Conservation (phyloP, 1,139 yeast genomes). For the Yamadazyma kanchanaburiensis region DNA sequence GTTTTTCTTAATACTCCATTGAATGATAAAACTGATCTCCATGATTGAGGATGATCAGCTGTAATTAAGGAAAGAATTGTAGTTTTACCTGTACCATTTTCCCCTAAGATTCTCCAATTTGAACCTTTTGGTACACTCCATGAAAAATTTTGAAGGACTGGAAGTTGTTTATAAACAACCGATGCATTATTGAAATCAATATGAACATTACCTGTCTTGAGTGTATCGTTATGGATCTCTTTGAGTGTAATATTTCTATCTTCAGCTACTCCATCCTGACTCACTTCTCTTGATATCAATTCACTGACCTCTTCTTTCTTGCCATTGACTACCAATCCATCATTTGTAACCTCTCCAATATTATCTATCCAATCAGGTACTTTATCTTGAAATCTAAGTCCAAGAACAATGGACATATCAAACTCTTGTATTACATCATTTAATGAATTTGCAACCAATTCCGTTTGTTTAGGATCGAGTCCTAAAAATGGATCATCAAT, state of each 20-base stretch:
- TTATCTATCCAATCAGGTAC: conserved; percentile 80
- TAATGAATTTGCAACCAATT: conserved; percentile 50
- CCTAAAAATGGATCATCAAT: conserved; percentile 94
- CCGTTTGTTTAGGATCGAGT: conserved; percentile 72
- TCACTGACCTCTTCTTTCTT: conserved; percentile 21
- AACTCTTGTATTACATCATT: conserved; percentile 22
- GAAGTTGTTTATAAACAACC: conserved; percentile 62
- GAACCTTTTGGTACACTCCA: conserved; percentile 74
- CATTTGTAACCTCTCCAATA: conserved; percentile 55
- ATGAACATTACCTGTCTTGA: conserved; percentile 1
- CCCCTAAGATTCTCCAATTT: conserved; percentile 86
- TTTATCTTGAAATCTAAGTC: conserved; percentile 71
- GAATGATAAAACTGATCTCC: conserved; percentile 69
- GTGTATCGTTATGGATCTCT: conserved; percentile 3
- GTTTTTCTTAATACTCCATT: conserved; percentile 68
- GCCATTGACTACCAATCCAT: conserved; percentile 55
- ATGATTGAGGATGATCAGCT: conserved; percentile 95
- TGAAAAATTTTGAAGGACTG: conserved; percentile 54
- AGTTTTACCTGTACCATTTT: conserved; percentile 92
- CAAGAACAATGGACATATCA: conserved; percentile 51
- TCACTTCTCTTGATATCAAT: conserved; percentile 4
- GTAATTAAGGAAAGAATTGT: conserved; percentile 80
- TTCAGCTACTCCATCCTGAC: conserved; percentile 3
- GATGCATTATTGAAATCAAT: conserved; percentile 60
- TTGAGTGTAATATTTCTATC: conserved; percentile 3